Evolutionary conservation across 352 stramenopile species (phyloP), one percentile per base, ranked within the genome.

Genomic region (Globisporangium ultimum): DNA sequence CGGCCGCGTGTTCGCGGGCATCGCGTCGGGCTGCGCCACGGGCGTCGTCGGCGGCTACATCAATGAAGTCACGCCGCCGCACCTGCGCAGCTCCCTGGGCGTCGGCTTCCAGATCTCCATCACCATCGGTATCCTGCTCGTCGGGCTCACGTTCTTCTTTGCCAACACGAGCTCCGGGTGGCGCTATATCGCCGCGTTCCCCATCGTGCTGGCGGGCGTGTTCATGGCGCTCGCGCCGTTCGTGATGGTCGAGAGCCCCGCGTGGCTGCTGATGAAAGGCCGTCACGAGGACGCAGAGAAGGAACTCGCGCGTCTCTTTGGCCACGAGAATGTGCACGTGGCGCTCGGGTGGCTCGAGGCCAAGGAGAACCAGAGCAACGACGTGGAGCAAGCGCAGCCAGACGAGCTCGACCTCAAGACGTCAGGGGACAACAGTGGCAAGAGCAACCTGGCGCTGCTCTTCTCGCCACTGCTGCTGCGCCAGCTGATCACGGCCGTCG

Each of bases 131-230:
- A 78, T 84, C 47, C 58, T 87, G 17, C 7, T 76, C 12, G 72
- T 81, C 21, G 69, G 55, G 1, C 67, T 71, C n/a, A 64, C 73
- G 14, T 86, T 88, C 62, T 88, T 84, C 63, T 80, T 83, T 58
- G 67, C 69, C 36, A 71, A 80, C 56, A 80, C 76, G 2, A 68
- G 61, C 24, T 58, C 55, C 6, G 76, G 72, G 14, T 88, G 78
- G 78, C 68, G 72, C 2, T 66, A 69, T 50, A 70, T 76, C 48
- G 71, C 65, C 10, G 71, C 34, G 1, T 74, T 81, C 48, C 72
- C 67, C 10, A 67, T 69, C 42, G 58, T 78, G 17, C 60, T 78
- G 7, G 72, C 56, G 1, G 63, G 18, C 0, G 15, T 74, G 8
- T 74, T 78, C 43, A 32, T 78, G 10, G 18, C 43, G 3, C 51